A percentile compares a stretch with the other conserved stretches of the same genome.
phyloP scores from a whole-genome alignment of 2,329 filamentous ascomycete genomes.

The Neonectria hederae region DNA sequence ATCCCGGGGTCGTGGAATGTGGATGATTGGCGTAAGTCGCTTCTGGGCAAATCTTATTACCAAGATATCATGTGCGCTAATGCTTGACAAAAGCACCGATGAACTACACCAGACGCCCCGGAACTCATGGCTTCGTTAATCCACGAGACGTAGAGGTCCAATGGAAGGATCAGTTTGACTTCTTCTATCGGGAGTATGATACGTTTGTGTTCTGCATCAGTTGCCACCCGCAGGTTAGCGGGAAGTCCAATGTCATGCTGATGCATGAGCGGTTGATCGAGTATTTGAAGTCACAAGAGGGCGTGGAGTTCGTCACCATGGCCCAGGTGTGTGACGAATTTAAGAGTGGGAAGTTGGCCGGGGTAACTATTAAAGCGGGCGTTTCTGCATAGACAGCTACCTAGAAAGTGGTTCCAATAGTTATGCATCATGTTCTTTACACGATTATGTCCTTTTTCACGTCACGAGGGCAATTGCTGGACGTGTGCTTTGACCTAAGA shows the following conservation, averaged over 20 bases:
- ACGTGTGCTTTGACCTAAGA: too few relatives aligned
- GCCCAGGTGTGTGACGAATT: conserved; percentile 4
- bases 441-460: too few relatives aligned
- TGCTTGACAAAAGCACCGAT: conserved; percentile 32
- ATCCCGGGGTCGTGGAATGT: conserved; percentile 58
- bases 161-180: conserved; percentile 59
- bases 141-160: conserved; percentile 51
- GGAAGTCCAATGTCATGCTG: conserved; percentile 56
- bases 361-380: conserved; percentile 18
- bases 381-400: neutral
- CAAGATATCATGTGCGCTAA: neutral
- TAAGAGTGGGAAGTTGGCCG: conserved; percentile 12
- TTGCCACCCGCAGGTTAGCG: conserved; percentile 58
- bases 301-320: conserved; percentile 49
- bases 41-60: neutral
- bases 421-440: too few relatives aligned
- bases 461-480: too few relatives aligned
- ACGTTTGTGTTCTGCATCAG: conserved; percentile 57
- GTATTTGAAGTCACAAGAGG: conserved; percentile 55
- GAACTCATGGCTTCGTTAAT: conserved; percentile 53
- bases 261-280: conserved; percentile 59
- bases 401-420: neutral
- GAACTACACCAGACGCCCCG: conserved; percentile 36
- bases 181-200: conserved; percentile 55
- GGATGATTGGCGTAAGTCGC: conserved; percentile 56